Evolutionary conservation across 2,329 filamentous ascomycete genomes (phyloP).

Genomic region (Diaporthe sp.): DNA sequence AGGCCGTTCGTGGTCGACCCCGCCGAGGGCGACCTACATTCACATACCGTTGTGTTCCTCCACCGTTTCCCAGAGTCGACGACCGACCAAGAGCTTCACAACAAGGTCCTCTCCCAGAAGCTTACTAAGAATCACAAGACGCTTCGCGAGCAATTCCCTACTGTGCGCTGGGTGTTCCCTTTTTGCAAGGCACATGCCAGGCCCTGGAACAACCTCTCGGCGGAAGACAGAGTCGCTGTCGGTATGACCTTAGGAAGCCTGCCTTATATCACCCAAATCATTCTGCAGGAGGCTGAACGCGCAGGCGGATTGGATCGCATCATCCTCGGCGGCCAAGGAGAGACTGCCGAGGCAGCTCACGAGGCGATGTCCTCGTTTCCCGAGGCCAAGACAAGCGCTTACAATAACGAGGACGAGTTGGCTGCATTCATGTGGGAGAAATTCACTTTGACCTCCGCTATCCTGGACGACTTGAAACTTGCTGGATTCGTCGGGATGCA

Average conservation of each 20-base stretch:
- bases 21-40: constrained; percentile 36
- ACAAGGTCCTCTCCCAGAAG: constrained; percentile 40
- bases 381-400: constrained; percentile 16
- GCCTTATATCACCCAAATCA: constrained; percentile 42
- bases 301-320: constrained; percentile 40
- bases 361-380: constrained; percentile 39
- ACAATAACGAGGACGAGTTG: neutral
- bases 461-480: constrained; percentile 31
- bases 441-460: neutral
- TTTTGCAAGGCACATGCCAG: constrained; percentile 37
- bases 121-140: constrained; percentile 36
- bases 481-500: constrained; percentile 42
- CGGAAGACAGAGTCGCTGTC: constrained; percentile 33
- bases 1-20: constrained; percentile 39
- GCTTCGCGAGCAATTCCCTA: constrained; percentile 39
- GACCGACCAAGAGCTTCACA: constrained; percentile 34
- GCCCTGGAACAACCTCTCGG: constrained; percentile 35
- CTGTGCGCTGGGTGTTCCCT: constrained; percentile 41
- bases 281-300: constrained; percentile 39
- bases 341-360: constrained; percentile 42
- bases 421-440: constrained; percentile 8
- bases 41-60: constrained; percentile 43
- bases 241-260: constrained; percentile 24
- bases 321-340: constrained; percentile 42
- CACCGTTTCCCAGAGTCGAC: constrained; percentile 38